Evolutionary conservation across 139 green algal species (phyloP).

Genomic region (Klebsormidium nitens): DNA sequence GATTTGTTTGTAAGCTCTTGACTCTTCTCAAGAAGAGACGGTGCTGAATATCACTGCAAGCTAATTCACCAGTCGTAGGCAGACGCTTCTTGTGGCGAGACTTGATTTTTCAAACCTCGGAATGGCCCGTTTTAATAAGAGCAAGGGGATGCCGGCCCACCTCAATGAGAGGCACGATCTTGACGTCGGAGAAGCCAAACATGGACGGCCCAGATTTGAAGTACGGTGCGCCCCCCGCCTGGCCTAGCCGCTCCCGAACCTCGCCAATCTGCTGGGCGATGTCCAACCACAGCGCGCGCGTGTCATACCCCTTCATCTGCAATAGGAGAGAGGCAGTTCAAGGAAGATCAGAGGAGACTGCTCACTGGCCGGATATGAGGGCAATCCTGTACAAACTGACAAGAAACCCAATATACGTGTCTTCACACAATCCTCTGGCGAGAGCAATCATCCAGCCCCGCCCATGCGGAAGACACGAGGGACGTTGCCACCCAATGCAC

Average conservation of each 20-base stretch:
- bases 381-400: no score
- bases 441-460: no score
- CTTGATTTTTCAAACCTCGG: no score
- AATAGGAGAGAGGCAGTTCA: conserved; percentile 6
- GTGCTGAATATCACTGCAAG: not conserved
- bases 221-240: conserved; percentile 8
- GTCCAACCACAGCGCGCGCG: not conserved
- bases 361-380: no score
- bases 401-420: no score
- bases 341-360: no score
- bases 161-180: conserved; percentile 12
- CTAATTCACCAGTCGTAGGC: no score
- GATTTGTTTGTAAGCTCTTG: not conserved
- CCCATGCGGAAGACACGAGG: no score
- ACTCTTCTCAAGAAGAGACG: not conserved
- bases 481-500: no score
- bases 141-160: not conserved
- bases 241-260: conserved; percentile 5
- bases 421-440: no score
- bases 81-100: no score
- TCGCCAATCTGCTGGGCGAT: conserved; percentile 4
- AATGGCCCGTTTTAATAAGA: not conserved
- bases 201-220: conserved; percentile 5
- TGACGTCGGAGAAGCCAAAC: conserved; percentile 5
- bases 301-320: not conserved